Evolutionary conservation across 352 stramenopile genomes (phyloP).

Genomic region (Saprolegnia diclina): DNA sequence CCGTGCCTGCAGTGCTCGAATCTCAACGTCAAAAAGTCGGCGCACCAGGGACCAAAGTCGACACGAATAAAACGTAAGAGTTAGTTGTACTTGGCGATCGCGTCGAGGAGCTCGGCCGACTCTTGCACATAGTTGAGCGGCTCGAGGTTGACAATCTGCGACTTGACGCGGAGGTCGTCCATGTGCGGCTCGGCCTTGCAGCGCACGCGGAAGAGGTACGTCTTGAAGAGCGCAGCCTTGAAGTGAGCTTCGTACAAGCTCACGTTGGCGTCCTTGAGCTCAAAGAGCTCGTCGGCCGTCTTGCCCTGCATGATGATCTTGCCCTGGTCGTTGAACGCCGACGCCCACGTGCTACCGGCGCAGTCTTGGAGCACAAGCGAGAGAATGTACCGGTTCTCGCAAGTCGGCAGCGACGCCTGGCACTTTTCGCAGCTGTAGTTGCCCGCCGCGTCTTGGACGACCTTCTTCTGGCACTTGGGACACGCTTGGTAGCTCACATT

Average conservation of each 20-base stretch:
- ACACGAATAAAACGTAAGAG: not conserved
- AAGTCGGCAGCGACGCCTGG: slow-evolving; percentile 90
- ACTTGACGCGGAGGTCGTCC: slow-evolving; percentile 94
- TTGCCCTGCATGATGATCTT: slow-evolving; percentile 88
- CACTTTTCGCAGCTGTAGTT: slow-evolving; percentile 97
- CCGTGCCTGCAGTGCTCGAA: too few relatives aligned
- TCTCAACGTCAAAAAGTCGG: too few relatives aligned
- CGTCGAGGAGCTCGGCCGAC: slow-evolving; percentile 88
- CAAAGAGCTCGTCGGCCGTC: slow-evolving; percentile 90
- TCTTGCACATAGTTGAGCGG: slow-evolving; percentile 92
- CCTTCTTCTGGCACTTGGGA: slow-evolving; percentile 88
- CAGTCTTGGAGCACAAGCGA: slow-evolving; percentile 91
- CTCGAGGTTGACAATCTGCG: slow-evolving; percentile 84
- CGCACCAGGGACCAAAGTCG: not conserved
- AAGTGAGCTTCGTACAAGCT: slow-evolving; percentile 90
- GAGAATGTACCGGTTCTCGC: slow-evolving; percentile 94
- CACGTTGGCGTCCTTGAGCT: slow-evolving; percentile 79
- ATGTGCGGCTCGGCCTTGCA: slow-evolving; percentile 96
- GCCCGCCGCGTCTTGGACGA: slow-evolving; percentile 89
- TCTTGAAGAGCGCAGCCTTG: slow-evolving; percentile 89
- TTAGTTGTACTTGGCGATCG: slow-evolving; percentile 85
- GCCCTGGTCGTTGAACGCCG: slow-evolving; percentile 95
- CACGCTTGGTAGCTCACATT: slow-evolving; percentile 84
- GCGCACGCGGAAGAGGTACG: slow-evolving; percentile 80
- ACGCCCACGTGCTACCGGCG: slow-evolving; percentile 92